Evolutionary conservation across 2,329 filamentous ascomycete species (phyloP), one percentile per base, ranked within the genome.

Genomic region (Aspergillus phoenicis): DNA sequence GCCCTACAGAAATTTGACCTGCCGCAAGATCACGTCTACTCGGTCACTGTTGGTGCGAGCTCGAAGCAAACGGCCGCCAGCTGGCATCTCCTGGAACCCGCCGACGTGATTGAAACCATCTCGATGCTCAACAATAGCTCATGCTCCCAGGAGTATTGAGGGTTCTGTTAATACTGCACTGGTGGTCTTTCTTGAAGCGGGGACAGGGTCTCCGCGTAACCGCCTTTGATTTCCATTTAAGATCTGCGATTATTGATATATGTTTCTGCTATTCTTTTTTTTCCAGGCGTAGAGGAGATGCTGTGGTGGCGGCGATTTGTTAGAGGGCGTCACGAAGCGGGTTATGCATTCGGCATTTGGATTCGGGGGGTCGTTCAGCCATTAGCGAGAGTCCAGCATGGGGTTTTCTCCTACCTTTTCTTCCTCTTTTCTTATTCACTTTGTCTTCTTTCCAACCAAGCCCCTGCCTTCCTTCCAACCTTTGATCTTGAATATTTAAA

Each of bases 61-160:
- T 93, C 90, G 58, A 97, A 97, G 82, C 89, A 93, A 71, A 98
- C 95, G 2, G 82, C 96, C 58, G 95, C 95, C 15, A 88, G 87
- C 67, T 97, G 91, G 89, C 93, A 97, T 76, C 80, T 98, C 10
- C 83, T 96, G 8, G 93, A 97, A 75, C 93, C 95, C 0, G 82
- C 87, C 60, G 93, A 98, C 75, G 93, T 98, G 58, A 89, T 98
- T 68, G 89, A 91, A 36, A 80, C 81, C 22, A 77, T 87, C 39
- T 80, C 81, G 26, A 72, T 84, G 65, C 77, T 87, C n/a, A 85
- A 85, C 64, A 83, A 79, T 58, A 80, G 63, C 51, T 66, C 68
- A 41, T 63, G 51, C 45, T 62, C 62, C n/a, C 68, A 68, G 58
- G 71, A 74, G 24, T 67, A 70, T 53, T 72, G 64, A 66, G 52